phyloP scores from a whole-genome alignment of 2,329 filamentous ascomycete species.

The Triangularia verruculosa region DNA sequence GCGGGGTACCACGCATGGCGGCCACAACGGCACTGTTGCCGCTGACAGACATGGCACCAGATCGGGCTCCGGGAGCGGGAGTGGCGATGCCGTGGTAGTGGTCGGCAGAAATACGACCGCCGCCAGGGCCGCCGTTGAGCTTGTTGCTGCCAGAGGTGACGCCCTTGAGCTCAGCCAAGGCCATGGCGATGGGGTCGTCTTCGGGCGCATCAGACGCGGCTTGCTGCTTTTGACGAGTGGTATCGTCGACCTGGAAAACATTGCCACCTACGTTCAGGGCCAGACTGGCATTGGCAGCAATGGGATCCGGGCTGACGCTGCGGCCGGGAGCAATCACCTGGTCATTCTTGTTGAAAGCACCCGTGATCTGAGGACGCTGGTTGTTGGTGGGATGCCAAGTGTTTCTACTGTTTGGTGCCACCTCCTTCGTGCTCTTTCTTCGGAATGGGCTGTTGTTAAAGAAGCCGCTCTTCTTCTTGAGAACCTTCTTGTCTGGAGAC shows the following conservation, averaged over 20 bases:
- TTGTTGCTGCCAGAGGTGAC: conserved; percentile 63
- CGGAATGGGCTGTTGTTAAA: conserved; percentile 93
- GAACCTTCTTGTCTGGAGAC: conserved; percentile 62
- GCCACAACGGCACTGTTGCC: conserved; percentile 48
- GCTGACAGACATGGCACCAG: conserved; percentile 38
- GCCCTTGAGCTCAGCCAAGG: conserved; percentile 87
- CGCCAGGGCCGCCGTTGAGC: conserved; percentile 47
- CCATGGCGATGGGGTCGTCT: conserved; percentile 88
- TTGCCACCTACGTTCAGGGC: conserved; percentile 95
- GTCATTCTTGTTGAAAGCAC: conserved; percentile 29
- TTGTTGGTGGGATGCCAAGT: conserved; percentile 53
- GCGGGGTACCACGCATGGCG: conserved; percentile 70
- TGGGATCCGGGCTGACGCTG: conserved; percentile 71
- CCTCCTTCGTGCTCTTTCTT: conserved; percentile 82
- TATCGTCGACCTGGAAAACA: conserved; percentile 79
- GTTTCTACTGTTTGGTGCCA: conserved; percentile 43
- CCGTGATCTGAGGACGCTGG: conserved; percentile 21
- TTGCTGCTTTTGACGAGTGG: conserved; percentile 63
- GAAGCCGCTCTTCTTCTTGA: conserved; percentile 76
- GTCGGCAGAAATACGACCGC: conserved; percentile 84
- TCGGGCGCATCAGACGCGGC: conserved; percentile 47
- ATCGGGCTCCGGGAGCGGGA: conserved; percentile 48
- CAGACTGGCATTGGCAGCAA: conserved; percentile 87
- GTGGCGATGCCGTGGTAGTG: conserved; percentile 91
- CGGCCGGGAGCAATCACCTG: conserved; percentile 41